Evolutionary conservation across 2,329 filamentous ascomycete genomes (phyloP), one percentile per base, ranked within the genome.

Genomic region (Coniochaeta sp.): DNA sequence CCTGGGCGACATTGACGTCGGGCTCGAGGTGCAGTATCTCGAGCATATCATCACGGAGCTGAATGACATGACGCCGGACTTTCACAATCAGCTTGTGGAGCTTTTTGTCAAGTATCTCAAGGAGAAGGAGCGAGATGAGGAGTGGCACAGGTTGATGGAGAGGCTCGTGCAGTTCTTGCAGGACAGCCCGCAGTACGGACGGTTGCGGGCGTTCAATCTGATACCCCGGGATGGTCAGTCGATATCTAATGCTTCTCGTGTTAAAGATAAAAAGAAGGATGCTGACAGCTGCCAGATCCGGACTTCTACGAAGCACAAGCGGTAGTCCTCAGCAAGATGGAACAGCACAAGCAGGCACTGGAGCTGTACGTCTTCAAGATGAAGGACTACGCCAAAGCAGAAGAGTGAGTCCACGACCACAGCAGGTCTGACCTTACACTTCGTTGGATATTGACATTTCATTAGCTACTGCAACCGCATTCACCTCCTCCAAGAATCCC

Each of bases 321-420:
- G 7, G 88, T 98, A 52, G 88, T 98, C 22, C 84, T 98, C 42
- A 92, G 91, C 73, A 96, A 95, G 67, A 96, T 98, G 90, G 91
- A 91, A 7, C 89, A 93, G 67, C 93, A 99, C 75, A 93, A 91
- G 70, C 92, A 98, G 74, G 95, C 95, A 0, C 78, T 99, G n/a
- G 89, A 95, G 71, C 96, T 99, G 58, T 99, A 96, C 71, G 93
- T 98, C 30, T 99, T 97, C 76, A 95, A 93, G 72, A 84, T 99
- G 72, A 79, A 89, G 65, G 89, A 96, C 72, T 93, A 90, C 63
- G 79, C 77, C 14, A 98, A 96, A 74, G 95, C 95, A 34, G 95
- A 99, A 82, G 91, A 96, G 88, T 96, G 77, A 63, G 86, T 79
- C 38, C 8, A 47, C 42, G 7, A 24, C 9, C 42, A 47, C n/a